Percentiles rank a stretch among this genome's conserved stretches.
These are phyloP conservation scores for Xylaria sp. DNA, from an alignment of 2,329 filamentous ascomycete species.

Conservation along the genomic window DNA sequence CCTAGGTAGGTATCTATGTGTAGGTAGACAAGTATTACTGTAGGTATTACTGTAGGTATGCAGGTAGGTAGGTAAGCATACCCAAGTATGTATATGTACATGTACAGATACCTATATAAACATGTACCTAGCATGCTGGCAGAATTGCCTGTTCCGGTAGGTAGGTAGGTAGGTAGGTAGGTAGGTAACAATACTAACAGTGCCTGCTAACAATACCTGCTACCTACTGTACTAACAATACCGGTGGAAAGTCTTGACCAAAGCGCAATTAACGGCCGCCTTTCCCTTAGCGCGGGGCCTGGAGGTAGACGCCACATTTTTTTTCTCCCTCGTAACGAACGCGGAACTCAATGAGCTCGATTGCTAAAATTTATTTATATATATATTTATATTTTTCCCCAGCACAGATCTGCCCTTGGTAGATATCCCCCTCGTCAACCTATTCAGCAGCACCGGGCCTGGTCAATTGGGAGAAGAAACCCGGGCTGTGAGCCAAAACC, in stretches of 20 bases:
- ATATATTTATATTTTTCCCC: too few species aligned
- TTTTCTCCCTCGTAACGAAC: slow-evolving; percentile 26
- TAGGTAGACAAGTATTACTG: too few species aligned
- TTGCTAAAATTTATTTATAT: slow-evolving; percentile 13
- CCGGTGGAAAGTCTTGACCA: background rate
- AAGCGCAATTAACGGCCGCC: slow-evolving; percentile 19
- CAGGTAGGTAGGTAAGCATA: too few species aligned
- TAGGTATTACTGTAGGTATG: too few species aligned
- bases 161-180: too few species aligned
- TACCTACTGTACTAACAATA: too few species aligned
- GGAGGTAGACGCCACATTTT: slow-evolving; percentile 32
- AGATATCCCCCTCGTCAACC: background rate
- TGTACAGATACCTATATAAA: too few species aligned
- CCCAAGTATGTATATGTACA: too few species aligned
- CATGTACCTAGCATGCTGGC: too few species aligned
- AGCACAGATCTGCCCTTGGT: slow-evolving; percentile 12
- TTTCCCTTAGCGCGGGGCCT: slow-evolving; percentile 31
- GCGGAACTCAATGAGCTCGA: slow-evolving; percentile 22
- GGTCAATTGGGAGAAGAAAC: slow-evolving; percentile 24
- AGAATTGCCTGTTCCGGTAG: too few species aligned
- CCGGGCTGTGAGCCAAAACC: background rate
- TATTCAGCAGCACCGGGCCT: background rate
- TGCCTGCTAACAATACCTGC: too few species aligned
- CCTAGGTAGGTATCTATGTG: slow-evolving; percentile 24
- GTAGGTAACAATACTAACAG: too few species aligned